Conservation (phyloP, 148 eudicot species). For the Vaccinium corymbosum region DNA sequence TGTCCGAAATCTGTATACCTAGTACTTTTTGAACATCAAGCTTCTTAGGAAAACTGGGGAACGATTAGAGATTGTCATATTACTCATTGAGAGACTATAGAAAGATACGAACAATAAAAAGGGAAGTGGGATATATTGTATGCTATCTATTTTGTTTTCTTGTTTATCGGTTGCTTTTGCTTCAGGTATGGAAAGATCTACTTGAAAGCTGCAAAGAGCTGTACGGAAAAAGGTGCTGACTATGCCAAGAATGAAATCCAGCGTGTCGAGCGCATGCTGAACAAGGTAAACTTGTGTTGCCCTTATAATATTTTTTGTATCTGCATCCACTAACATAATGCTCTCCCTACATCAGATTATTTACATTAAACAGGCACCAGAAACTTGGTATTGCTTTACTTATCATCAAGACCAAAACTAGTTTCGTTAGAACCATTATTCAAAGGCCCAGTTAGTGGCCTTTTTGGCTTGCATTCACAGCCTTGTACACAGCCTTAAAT, state of each 20-base stretch:
- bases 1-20: neutral
- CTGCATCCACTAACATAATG: neutral
- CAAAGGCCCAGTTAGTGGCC: neutral
- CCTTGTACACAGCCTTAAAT: neutral
- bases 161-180: conserved; percentile 2
- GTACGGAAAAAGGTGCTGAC: conserved; percentile 84
- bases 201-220: conserved; percentile 77
- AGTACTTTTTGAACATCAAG: neutral
- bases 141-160: neutral
- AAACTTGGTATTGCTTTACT: neutral
- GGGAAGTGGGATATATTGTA: neutral
- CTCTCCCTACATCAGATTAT: neutral
- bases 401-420: neutral
- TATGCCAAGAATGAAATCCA: conserved; percentile 83
- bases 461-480: neutral
- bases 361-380: neutral
- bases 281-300: conserved; percentile 53
- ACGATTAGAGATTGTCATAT: neutral
- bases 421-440: neutral
- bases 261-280: conserved; percentile 83
- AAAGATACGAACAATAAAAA: neutral
- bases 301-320: neutral
- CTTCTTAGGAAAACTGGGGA: neutral
- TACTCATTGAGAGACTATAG: neutral
- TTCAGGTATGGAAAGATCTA: conserved; percentile 88